phyloP scores from a whole-genome alignment of 2,329 filamentous ascomycete species.

The Cadophora gregata region DNA sequence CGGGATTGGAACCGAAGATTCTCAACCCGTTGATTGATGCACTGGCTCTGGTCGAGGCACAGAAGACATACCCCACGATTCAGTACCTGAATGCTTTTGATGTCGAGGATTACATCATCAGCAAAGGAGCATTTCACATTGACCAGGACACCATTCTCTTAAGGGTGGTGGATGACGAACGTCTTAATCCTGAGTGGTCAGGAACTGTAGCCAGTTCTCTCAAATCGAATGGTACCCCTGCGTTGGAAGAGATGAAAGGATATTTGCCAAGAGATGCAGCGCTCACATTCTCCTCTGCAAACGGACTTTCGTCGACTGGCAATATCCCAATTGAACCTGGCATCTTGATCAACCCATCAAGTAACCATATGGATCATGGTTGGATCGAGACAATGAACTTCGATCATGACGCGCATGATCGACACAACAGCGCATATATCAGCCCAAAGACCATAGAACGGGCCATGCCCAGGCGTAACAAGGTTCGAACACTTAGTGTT shows the following conservation, averaged over 20 bases:
- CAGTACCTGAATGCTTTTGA: slow-evolving; percentile 25
- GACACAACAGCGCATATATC: background rate
- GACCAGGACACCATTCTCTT: slow-evolving; percentile 12
- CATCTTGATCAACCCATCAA: background rate
- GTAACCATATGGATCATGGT: no score
- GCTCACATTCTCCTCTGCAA: background rate
- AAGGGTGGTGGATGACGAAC: background rate
- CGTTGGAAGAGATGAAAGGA: background rate
- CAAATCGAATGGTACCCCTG: background rate
- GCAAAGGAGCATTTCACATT: slow-evolving; percentile 22
- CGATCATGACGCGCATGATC: background rate
- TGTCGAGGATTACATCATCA: slow-evolving; percentile 24
- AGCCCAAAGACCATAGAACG: background rate
- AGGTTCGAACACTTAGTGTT: background rate
- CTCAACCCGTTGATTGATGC: slow-evolving; percentile 25
- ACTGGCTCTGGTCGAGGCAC: slow-evolving; percentile 12
- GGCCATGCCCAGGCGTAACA: background rate
- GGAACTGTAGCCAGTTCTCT: background rate
- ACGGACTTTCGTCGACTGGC: background rate
- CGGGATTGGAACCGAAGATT: slow-evolving; percentile 8
- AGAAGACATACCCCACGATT: background rate
- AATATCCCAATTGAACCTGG: background rate
- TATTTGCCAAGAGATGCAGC: background rate
- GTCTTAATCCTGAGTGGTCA: background rate
- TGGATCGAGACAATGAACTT: background rate